Conservation (phyloP, 805 yeast genomes). For the Naumovozyma baii region DNA sequence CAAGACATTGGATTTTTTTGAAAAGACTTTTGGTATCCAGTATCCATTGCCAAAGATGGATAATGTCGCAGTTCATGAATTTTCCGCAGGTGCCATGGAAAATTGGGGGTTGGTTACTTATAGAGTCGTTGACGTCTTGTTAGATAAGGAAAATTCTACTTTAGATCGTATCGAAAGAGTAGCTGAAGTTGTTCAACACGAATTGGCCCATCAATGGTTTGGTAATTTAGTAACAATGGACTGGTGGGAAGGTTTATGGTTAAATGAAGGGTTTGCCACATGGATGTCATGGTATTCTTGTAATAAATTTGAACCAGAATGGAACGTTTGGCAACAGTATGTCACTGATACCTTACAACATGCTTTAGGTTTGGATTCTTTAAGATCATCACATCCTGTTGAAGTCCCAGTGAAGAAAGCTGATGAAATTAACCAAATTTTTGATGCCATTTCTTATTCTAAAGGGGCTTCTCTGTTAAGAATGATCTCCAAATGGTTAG, state of each 20-base stretch:
- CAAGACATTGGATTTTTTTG: constrained; percentile 55
- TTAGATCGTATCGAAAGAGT: constrained; percentile 48
- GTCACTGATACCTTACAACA: constrained; percentile 14
- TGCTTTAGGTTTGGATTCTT: constrained; percentile 44
- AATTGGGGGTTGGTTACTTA: constrained; percentile 78
- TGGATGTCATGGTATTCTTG: constrained; percentile 53
- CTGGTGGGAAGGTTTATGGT: constrained; percentile 91
- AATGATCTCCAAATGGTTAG: constrained; percentile 66
- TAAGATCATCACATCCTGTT: constrained; percentile 65
- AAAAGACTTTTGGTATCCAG: constrained; percentile 53
- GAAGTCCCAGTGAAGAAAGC: constrained; percentile 76
- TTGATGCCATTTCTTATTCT: constrained; percentile 71
- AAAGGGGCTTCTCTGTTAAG: constrained; percentile 73
- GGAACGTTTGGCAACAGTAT: constrained; percentile 51
- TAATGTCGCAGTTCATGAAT: constrained; percentile 60
- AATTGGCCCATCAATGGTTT: constrained; percentile 87
- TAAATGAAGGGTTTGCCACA: constrained; percentile 85
- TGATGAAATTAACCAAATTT: constrained; percentile 69
- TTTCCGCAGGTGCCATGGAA: constrained; percentile 84
- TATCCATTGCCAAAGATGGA: constrained; percentile 80
- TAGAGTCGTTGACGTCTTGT: constrained; percentile 47
- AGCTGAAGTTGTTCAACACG: constrained; percentile 76
- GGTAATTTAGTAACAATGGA: constrained; percentile 85
- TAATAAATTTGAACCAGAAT: constrained; percentile 62
- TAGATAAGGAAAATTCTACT: constrained; percentile 30